These are phyloP conservation scores for Lizanozyma gosingica DNA, from an alignment of 1,139 yeast genomes.

Conservation along the genomic window DNA sequence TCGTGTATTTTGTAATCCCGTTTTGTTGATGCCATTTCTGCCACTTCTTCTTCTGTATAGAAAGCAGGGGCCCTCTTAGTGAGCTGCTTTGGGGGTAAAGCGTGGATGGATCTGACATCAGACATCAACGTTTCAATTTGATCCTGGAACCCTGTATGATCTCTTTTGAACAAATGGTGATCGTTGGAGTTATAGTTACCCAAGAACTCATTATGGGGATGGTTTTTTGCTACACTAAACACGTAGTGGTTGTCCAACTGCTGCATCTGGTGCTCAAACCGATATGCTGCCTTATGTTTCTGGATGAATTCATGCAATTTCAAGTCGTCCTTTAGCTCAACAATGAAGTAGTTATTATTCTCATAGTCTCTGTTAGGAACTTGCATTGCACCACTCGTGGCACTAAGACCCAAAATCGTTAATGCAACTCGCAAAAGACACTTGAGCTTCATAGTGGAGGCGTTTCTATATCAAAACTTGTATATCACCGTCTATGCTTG, in stretches of 20 bases:
- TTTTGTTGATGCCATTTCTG: slow-evolving; percentile 1
- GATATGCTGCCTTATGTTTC: slow-evolving; percentile 24
- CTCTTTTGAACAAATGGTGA: slow-evolving; percentile 19
- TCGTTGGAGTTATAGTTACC: slow-evolving; percentile 29
- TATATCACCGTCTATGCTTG: too few relatives aligned
- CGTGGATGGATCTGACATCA: slow-evolving; percentile 38
- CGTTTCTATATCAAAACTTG: too few relatives aligned
- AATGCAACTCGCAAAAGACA: neutral
- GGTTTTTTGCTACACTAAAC: slow-evolving; percentile 41
- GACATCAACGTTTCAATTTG: slow-evolving; percentile 20
- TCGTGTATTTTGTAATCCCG: slow-evolving; percentile 26
- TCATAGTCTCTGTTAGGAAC: slow-evolving; percentile 31
- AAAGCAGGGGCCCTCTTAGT: slow-evolving; percentile 36
- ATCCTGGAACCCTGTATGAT: slow-evolving; percentile 14
- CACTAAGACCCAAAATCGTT: neutral
- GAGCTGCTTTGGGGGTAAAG: slow-evolving; percentile 40
- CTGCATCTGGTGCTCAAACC: slow-evolving; percentile 50
- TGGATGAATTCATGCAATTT: slow-evolving; percentile 24
- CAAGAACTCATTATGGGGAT: slow-evolving; percentile 24
- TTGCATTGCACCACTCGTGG: slow-evolving; percentile 4
- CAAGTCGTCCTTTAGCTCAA: slow-evolving; percentile 33
- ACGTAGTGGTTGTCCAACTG: slow-evolving; percentile 55
- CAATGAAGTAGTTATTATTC: slow-evolving; percentile 43
- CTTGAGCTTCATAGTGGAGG: neutral
- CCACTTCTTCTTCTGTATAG: slow-evolving; percentile 4